Evolutionary conservation across 805 yeast genomes (phyloP), one percentile per base, ranked within the genome.

Genomic region (Yarrowia divulgata): DNA sequence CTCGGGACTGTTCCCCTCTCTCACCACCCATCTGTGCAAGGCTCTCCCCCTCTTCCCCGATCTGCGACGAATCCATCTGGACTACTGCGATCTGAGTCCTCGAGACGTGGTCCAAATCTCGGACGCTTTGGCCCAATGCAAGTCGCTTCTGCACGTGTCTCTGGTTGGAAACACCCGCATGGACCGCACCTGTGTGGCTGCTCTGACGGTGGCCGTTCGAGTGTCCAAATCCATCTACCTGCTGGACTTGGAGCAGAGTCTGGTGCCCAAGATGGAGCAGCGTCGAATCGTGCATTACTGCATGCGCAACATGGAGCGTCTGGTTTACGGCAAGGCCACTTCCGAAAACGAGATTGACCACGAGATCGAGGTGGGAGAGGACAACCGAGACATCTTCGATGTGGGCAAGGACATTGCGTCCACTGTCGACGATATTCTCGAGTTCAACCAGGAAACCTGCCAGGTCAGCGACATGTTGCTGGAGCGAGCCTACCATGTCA

Each of bases 271-370:
- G 67, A 81, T 83, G 63, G 83, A 89, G 72, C 87, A 85, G 74
- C 90, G 92, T 50, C 85, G 88, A 74, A 85, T 93, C 70, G 95
- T 96, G 0, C 83, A 90, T 54, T 88, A 90, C 73, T 85, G 95
- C 60, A 88, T 93, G 88, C 85, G 89, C 73, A 93, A 93, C 77
- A 88, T 93, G 73, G 77, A 73, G 60, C 62, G 63, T 8, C 39
- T 55, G 37, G 69, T 70, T 19, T 71, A 72, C 19, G 73, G 72
- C 29, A 68, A 42, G 37, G 40, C 67, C 3, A 42, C 60, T 3
- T 40, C 63, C 14, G 69, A 58, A 39, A 46, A 42, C 34, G 71
- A 48, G 9, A 32, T 48, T 18, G 69, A 73, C 64, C 73, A 71
- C 19, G 75, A 73, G n/a, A 68, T 75, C 40, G 80, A 79, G 64